Conservation (phyloP, 352 stramenopile genomes). For the Phytophthora rubi region DNA sequence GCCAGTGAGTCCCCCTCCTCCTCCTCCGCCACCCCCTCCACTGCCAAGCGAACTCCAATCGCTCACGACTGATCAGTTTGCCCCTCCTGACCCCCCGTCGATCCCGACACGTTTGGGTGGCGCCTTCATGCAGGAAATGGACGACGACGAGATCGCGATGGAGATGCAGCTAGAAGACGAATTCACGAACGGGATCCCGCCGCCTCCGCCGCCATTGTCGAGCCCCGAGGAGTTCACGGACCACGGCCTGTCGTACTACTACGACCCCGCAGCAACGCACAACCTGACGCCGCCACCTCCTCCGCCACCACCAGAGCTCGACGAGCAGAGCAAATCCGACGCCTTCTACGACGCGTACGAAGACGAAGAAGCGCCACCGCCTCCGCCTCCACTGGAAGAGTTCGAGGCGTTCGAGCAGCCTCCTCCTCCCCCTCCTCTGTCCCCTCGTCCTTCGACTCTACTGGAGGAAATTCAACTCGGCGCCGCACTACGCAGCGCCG, state of each 20-base stretch:
- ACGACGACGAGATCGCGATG: conserved; percentile 51
- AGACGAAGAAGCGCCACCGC: conserved; percentile 12
- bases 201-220: conserved; percentile 23
- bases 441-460: conserved; percentile 14
- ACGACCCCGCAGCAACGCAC: conserved; percentile 39
- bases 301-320: conserved; percentile 29
- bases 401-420: conserved; percentile 20
- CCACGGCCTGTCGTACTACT: conserved; percentile 66
- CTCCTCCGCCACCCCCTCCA: conserved; percentile 19
- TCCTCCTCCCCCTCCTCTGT: conserved; percentile 10
- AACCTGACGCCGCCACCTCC: conserved; percentile 26
- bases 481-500: conserved; percentile 25
- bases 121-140: conserved; percentile 75
- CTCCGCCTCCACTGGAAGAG: conserved; percentile 16
- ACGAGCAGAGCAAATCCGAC: conserved; percentile 34
- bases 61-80: conserved; percentile 19
- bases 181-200: conserved; percentile 19
- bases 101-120: conserved; percentile 31
- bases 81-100: conserved; percentile 10
- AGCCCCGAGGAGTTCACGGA: conserved; percentile 48
- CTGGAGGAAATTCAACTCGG: conserved; percentile 49
- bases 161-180: conserved; percentile 34
- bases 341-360: conserved; percentile 28
- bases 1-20: not conserved
- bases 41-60: conserved; percentile 6